These are phyloP conservation scores for Seminavis robusta DNA, from an alignment of 108 stramenopile species.

Conservation along the genomic window DNA sequence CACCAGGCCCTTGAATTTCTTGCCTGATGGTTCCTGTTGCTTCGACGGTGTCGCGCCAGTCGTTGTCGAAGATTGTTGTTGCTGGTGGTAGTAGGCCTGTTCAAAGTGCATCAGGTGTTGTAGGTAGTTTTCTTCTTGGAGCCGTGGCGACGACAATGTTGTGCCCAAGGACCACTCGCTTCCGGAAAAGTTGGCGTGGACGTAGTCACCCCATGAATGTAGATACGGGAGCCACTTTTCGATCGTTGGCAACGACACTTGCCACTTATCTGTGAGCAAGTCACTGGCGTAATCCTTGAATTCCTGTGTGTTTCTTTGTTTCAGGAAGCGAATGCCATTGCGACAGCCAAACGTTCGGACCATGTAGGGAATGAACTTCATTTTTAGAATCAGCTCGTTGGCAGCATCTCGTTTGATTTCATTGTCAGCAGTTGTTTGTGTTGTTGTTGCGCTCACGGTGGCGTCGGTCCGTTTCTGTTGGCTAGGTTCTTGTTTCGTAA, in stretches of 20 bases:
- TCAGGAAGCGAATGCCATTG: slow-evolving; percentile 55
- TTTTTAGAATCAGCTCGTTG: slow-evolving; percentile 74
- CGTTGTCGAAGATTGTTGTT: slow-evolving; percentile 1
- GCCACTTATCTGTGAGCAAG: slow-evolving; percentile 53
- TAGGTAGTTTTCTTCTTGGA: slow-evolving; percentile 28
- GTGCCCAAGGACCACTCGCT: not conserved
- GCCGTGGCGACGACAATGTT: not conserved
- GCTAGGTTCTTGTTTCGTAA: not conserved
- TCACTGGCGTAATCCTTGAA: slow-evolving; percentile 44
- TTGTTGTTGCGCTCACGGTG: not conserved
- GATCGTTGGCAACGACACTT: slow-evolving; percentile 46
- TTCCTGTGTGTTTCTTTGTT: slow-evolving; percentile 25
- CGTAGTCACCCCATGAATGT: slow-evolving; percentile 58
- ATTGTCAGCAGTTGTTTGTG: not conserved
- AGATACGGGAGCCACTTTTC: slow-evolving; percentile 68
- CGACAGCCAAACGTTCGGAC: slow-evolving; percentile 79
- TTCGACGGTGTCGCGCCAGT: not conserved
- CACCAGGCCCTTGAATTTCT: slow-evolving; percentile 34
- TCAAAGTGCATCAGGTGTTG: slow-evolving; percentile 47
- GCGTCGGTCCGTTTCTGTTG: not conserved
- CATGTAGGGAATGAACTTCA: slow-evolving; percentile 89
- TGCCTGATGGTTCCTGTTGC: too few species aligned
- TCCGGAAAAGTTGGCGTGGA: slow-evolving; percentile 3
- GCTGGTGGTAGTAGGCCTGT: slow-evolving; percentile 27
- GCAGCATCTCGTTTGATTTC: not conserved